Evolutionary conservation across 129 eudicot genomes (phyloP).

Genomic region (Flaveria linearis): DNA sequence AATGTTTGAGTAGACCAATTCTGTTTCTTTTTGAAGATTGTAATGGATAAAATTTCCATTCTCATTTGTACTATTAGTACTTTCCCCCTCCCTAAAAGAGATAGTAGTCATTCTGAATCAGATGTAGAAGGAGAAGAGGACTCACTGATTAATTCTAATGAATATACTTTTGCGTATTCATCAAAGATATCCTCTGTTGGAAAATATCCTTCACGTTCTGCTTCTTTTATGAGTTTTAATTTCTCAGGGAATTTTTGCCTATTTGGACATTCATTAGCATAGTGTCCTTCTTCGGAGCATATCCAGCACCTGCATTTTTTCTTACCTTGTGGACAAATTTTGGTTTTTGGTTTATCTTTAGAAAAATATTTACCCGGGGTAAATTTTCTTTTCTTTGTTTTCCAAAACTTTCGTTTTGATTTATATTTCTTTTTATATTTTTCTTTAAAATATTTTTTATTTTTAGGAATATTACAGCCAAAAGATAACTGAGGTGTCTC

Average conservation of each 20-base stretch:
- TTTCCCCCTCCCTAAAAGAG: too few relatives aligned
- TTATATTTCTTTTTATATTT: too few relatives aligned
- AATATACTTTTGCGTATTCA: not conserved
- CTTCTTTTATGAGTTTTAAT: not conserved
- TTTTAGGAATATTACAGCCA: not conserved
- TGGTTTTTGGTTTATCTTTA: not conserved
- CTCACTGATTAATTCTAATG: not conserved
- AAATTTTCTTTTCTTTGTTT: not conserved
- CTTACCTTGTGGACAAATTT: not conserved
- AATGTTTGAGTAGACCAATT: not conserved
- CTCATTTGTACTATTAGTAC: too few relatives aligned
- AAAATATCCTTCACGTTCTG: not conserved
- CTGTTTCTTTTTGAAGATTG: too few relatives aligned
- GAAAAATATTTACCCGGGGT: not conserved
- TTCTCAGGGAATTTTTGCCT: not conserved
- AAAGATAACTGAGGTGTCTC: not conserved
- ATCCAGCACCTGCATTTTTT: not conserved
- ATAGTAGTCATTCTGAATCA: too few relatives aligned
- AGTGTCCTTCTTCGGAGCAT: not conserved
- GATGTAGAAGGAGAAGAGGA: not conserved
- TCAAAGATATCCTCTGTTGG: not conserved
- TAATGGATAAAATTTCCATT: not conserved
- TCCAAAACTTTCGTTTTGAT: not conserved
- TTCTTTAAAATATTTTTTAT: too few relatives aligned
- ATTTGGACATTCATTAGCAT: not conserved